Conservation (phyloP, 202 grass and related monocot species). For the Digitaria exilis region DNA sequence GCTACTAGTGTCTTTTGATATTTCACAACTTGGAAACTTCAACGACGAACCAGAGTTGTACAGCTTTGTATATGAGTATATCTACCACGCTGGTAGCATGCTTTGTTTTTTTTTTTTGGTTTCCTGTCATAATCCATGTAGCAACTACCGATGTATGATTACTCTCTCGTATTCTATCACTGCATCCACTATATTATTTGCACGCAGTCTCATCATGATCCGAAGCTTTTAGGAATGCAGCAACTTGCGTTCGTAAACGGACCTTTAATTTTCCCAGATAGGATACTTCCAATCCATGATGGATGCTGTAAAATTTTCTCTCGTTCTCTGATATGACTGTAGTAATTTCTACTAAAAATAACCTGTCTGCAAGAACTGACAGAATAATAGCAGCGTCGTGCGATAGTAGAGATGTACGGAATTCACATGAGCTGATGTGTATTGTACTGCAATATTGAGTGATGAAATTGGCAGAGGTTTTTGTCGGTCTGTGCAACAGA, state of each 20-base stretch:
- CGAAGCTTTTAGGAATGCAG: background rate
- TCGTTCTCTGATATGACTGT: background rate
- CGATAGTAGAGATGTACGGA: background rate
- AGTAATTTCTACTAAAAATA: background rate
- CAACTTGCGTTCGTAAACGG: background rate
- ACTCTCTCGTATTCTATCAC: slow-evolving; percentile 20
- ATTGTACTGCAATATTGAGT: background rate
- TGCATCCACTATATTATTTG: background rate
- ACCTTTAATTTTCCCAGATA: too few species aligned
- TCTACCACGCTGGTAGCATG: background rate
- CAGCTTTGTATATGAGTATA: slow-evolving; percentile 5
- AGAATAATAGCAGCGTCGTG: background rate
- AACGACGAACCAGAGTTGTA: too few species aligned
- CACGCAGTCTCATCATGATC: background rate
- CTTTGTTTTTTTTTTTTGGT: background rate
- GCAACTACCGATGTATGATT: background rate
- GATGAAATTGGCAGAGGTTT: background rate
- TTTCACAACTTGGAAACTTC: background rate
- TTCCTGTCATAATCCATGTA: slow-evolving; percentile 26
- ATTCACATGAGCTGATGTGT: background rate
- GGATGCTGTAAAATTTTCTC: background rate
- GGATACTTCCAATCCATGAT: background rate
- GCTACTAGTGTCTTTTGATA: background rate
- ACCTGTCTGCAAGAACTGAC: background rate
- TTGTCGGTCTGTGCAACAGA: background rate